A percentile compares a stretch with the other conserved stretches of the same genome.
Conservation (phyloP, 2,329 filamentous ascomycete genomes). For the Xylariaceae sp. region DNA sequence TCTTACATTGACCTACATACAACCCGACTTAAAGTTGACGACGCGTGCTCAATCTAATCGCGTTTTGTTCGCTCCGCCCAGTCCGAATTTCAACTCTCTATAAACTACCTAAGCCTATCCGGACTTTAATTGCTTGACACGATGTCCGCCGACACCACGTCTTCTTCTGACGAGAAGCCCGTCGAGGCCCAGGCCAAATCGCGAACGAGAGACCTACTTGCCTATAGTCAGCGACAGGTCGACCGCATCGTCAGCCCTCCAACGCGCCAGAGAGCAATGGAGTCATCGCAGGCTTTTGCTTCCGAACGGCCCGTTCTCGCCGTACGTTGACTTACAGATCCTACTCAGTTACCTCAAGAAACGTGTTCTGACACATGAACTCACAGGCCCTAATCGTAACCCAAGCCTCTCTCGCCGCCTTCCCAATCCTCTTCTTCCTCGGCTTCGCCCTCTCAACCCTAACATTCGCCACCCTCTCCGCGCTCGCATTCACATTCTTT, state of each 20-base stretch:
- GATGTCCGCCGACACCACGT: too few species aligned
- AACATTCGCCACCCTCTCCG: slow-evolving; percentile 58
- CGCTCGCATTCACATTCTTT: slow-evolving; percentile 63
- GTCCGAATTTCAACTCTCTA: too few species aligned
- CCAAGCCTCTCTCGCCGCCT: slow-evolving; percentile 61
- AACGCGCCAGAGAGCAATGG: slow-evolving; percentile 54
- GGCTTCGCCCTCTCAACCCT: slow-evolving; percentile 61
- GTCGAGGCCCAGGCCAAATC: slow-evolving; percentile 26
- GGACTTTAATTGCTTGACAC: too few species aligned
- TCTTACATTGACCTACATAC: too few species aligned
- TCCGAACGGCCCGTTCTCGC: slow-evolving; percentile 64
- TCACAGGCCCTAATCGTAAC: slow-evolving; percentile 62
- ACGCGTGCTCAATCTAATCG: too few species aligned
- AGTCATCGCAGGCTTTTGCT: slow-evolving; percentile 53
- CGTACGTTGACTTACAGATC: slow-evolving; percentile 41
- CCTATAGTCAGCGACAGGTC: slow-evolving; percentile 41
- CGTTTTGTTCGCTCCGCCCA: too few species aligned
- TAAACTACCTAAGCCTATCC: too few species aligned
- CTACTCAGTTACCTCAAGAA: background rate
- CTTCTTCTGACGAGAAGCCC: slow-evolving; percentile 16
- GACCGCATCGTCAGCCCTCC: slow-evolving; percentile 56
- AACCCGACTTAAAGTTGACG: too few species aligned
- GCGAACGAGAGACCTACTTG: slow-evolving; percentile 34
- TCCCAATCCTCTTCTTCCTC: slow-evolving; percentile 66
- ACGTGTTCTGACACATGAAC: background rate